Evolutionary conservation across 768 basidiomycete genomes (phyloP), one percentile per base, ranked within the genome.

Genomic region (Russula sp.): DNA sequence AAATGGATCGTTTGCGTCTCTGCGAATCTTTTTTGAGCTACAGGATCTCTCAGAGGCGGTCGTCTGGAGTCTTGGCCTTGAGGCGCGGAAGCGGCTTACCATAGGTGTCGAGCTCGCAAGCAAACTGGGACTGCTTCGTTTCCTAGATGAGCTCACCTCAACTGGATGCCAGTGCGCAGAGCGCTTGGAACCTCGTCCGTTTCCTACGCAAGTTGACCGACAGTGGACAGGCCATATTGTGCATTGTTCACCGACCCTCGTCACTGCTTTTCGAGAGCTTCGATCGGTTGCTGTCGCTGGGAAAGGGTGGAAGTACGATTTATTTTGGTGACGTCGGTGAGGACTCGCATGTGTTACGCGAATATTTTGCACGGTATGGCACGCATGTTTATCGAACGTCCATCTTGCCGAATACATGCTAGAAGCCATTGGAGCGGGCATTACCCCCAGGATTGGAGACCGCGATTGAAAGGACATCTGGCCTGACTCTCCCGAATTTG

Each of bases 311-410:
- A 10, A 87, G 91, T 73, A 94, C 92, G 0, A 89, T 95, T 13
- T 96, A 95, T 79, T 95, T 91, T 70, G 94, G 94, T 50, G 88
- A 91, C 65, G 91, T 96, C 51, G 94, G 92, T 39, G 72, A 79
- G 53, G 89, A 92, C 65, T 89, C 91, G 8, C 69, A 75, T 1
- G 77, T 85, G 48, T 76, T 96, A 2, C 27, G 27, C 27, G 27
- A 27, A 27, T 27, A 27, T 27, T 27, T 27, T 27, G 27, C 27
- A 27, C 79, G 79, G 11, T 76, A 90, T 61, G 91, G 91, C 11
- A 92, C 89, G 0, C 62, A 31, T 94, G 91, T 73, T 90, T 91
- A 5, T 47, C 82, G 0, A 87, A 87, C 66, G 86, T 86, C 68
- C 95, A 96, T 71, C 92, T 90, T 6, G 82, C 82, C 14, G 83